These are phyloP conservation scores for Penicillium sp. DNA, from an alignment of 2,329 filamentous ascomycete genomes.

Conservation along the genomic window DNA sequence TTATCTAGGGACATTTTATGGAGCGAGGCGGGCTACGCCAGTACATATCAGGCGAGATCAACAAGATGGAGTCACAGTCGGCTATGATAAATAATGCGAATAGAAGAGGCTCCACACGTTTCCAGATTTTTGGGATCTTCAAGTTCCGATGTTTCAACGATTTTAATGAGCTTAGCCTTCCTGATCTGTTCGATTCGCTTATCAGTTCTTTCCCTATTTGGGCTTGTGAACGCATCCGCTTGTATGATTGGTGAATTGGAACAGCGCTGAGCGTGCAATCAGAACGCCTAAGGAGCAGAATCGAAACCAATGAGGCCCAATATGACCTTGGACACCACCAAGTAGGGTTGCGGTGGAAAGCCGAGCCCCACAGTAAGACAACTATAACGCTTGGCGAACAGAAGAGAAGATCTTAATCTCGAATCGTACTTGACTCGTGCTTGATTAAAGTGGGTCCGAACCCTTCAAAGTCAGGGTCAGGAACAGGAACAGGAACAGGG, in stretches of 20 bases:
- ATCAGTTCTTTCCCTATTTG: neutral
- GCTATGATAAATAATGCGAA: neutral
- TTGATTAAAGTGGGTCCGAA: neutral
- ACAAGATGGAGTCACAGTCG: neutral
- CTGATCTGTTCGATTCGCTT: neutral
- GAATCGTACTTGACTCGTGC: neutral
- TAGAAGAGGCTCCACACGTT: neutral
- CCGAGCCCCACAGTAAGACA: slow-evolving; percentile 2
- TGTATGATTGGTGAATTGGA: neutral
- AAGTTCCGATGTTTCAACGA: neutral
- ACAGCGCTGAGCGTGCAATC: neutral
- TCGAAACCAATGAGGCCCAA: neutral
- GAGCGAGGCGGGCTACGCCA: neutral
- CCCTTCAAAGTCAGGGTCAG: neutral
- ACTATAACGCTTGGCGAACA: slow-evolving; percentile 1
- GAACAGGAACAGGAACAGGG: neutral
- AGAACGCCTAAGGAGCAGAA: neutral
- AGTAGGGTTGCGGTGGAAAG: slow-evolving; percentile 1
- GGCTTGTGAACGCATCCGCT: neutral
- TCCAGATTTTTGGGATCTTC: neutral
- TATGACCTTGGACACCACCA: neutral
- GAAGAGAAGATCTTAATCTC: neutral
- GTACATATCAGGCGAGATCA: neutral
- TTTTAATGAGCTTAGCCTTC: neutral
- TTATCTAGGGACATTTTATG: neutral